phyloP scores from a whole-genome alignment of 257 asterid species.

The Leonotis leonurus region DNA sequence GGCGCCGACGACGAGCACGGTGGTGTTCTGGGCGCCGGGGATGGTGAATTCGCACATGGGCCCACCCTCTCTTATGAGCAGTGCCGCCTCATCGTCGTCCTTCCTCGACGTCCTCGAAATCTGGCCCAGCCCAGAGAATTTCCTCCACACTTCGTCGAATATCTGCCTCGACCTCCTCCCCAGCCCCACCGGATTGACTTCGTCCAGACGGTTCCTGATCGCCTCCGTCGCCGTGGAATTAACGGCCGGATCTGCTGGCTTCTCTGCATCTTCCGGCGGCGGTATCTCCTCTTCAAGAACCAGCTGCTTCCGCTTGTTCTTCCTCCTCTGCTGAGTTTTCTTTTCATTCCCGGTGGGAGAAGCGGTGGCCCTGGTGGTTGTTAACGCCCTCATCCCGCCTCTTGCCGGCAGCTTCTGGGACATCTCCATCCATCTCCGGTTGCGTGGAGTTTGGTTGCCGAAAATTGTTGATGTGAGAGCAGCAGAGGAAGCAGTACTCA shows the following conservation, averaged over 20 bases:
- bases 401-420: conserved; percentile 20
- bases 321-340: conserved; percentile 34
- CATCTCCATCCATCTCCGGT: conserved; percentile 32
- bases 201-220: conserved; percentile 63
- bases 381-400: conserved; percentile 17
- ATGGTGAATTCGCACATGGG: conserved; percentile 93
- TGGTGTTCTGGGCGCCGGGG: conserved; percentile 97
- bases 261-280: conserved; percentile 17
- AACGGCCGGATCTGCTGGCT: conserved; percentile 15
- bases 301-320: conserved; percentile 34
- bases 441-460: conserved; percentile 33
- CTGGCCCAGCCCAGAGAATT: conserved; percentile 92
- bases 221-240: conserved; percentile 5
- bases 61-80: conserved; percentile 71
- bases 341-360: conserved; percentile 40
- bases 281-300: conserved; percentile 10
- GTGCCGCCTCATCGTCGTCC: conserved; percentile 57
- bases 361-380: conserved; percentile 26
- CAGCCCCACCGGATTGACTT: conserved; percentile 89
- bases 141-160: conserved; percentile 93
- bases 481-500: conserved; percentile 36
- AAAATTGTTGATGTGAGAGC: conserved; percentile 40
- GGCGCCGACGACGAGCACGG: conserved; percentile 91
- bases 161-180: conserved; percentile 86
- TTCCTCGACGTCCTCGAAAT: conserved; percentile 67